phyloP scores from a whole-genome alignment of 768 basidiomycete species.

The Mycena capillaripes region DNA sequence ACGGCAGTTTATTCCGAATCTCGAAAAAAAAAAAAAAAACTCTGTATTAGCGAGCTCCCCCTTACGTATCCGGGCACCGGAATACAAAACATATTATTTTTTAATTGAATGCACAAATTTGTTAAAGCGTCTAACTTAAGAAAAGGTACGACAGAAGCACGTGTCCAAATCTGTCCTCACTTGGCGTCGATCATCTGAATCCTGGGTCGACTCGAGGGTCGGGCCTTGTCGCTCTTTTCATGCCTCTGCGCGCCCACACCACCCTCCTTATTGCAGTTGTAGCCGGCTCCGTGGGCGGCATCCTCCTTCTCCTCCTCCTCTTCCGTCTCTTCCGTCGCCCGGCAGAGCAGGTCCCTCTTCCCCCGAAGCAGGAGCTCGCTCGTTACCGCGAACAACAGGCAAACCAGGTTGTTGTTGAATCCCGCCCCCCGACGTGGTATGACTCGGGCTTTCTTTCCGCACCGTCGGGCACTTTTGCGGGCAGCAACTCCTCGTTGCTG shows the following conservation, averaged over 20 bases:
- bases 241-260: slow-evolving; percentile 42
- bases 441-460: slow-evolving; percentile 40
- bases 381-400: slow-evolving; percentile 67
- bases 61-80: too few species aligned
- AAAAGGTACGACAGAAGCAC: too few species aligned
- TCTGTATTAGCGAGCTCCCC: too few species aligned
- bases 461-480: slow-evolving; percentile 38
- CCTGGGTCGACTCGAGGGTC: too few species aligned
- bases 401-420: background rate
- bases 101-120: too few species aligned
- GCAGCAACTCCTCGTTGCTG: slow-evolving; percentile 52
- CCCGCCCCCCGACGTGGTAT: slow-evolving; percentile 40
- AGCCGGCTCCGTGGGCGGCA: slow-evolving; percentile 55
- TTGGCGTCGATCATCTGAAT: too few species aligned
- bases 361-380: slow-evolving; percentile 76
- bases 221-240: slow-evolving; percentile 24
- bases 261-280: slow-evolving; percentile 67
- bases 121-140: too few species aligned
- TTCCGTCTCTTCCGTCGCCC: slow-evolving; percentile 53
- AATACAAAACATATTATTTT: too few species aligned
- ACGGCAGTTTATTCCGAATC: too few species aligned
- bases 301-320: slow-evolving; percentile 54
- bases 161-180: too few species aligned
- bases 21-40: too few species aligned
- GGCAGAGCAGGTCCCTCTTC: slow-evolving; percentile 61